phyloP scores from a whole-genome alignment of 2,329 filamentous ascomycete species.

The Pseudogymnoascus pannorum region DNA sequence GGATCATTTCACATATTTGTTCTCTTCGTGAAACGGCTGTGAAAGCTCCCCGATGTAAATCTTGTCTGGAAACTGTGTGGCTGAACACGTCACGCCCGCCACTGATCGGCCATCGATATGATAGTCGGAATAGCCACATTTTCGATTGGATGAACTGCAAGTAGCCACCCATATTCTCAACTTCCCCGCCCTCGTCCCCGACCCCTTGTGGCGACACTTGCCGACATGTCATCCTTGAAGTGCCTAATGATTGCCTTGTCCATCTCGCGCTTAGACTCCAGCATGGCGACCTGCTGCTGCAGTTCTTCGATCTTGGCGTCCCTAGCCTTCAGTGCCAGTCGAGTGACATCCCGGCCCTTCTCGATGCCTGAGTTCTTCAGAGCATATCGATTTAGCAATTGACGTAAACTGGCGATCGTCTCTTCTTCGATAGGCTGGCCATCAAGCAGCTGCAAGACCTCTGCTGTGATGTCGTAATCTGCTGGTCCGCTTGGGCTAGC shows the following conservation, averaged over 20 bases:
- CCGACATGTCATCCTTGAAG: conserved; percentile 27
- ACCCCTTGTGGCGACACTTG: not conserved
- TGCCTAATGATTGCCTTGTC: conserved; percentile 39
- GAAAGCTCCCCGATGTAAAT: not conserved
- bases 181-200: conserved; percentile 1
- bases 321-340: conserved; percentile 54
- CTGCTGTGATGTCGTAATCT: conserved; percentile 35
- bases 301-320: conserved; percentile 60
- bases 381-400: conserved; percentile 47
- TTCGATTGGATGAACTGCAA: not conserved
- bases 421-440: conserved; percentile 34
- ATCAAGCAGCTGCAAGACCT: conserved; percentile 44
- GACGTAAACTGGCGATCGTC: conserved; percentile 33
- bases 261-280: conserved; percentile 50
- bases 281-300: conserved; percentile 51
- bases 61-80: not conserved
- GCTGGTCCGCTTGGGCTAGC: not conserved
- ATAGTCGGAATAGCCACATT: not conserved
- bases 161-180: not conserved
- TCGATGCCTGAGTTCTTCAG: conserved; percentile 53
- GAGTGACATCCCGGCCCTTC: conserved; percentile 57
- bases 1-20: not conserved
- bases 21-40: not conserved
- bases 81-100: conserved; percentile 1
- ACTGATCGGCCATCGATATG: not conserved